Percentiles rank a stretch among this genome's conserved stretches.
Conservation (phyloP, 225 moss, liverwort and hornwort species). For the Takakia lepidozioides region DNA sequence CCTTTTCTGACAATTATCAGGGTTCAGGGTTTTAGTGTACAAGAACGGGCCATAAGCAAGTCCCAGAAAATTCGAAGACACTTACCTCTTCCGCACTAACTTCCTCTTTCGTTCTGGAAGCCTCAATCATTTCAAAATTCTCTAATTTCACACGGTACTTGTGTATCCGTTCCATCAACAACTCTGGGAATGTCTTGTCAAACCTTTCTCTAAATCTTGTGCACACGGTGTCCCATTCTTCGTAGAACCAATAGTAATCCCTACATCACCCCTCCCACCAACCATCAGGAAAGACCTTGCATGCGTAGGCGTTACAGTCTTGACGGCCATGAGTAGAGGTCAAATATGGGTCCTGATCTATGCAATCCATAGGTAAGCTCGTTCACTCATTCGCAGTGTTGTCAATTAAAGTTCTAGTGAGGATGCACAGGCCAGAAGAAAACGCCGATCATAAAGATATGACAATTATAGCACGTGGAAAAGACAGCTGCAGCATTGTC, state of each 20-base stretch:
- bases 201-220: slow-evolving; percentile 4
- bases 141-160: slow-evolving; percentile 30
- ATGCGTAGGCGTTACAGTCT: not conserved
- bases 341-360: not conserved
- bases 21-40: too few species aligned
- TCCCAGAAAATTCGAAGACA: too few species aligned
- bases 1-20: too few species aligned
- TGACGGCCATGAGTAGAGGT: slow-evolving; percentile 1
- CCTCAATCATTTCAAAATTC: slow-evolving; percentile 15
- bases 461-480: too few species aligned
- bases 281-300: not conserved
- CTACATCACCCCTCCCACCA: slow-evolving; percentile 1
- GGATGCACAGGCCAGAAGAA: not conserved
- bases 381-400: too few species aligned
- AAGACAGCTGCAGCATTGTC: not conserved
- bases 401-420: not conserved
- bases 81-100: not conserved
- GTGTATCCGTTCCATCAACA: slow-evolving; percentile 33
- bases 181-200: slow-evolving; percentile 17
- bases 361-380: too few species aligned
- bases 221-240: slow-evolving; percentile 25
- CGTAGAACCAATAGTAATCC: slow-evolving; percentile 46
- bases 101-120: not conserved
- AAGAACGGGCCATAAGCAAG: too few species aligned
- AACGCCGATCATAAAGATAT: not conserved